Percentiles rank a stretch among this genome's conserved stretches.
Evolutionary conservation across 78 protist genomes (phyloP).

Genomic region (Mantamonas sphyraenae): DNA sequence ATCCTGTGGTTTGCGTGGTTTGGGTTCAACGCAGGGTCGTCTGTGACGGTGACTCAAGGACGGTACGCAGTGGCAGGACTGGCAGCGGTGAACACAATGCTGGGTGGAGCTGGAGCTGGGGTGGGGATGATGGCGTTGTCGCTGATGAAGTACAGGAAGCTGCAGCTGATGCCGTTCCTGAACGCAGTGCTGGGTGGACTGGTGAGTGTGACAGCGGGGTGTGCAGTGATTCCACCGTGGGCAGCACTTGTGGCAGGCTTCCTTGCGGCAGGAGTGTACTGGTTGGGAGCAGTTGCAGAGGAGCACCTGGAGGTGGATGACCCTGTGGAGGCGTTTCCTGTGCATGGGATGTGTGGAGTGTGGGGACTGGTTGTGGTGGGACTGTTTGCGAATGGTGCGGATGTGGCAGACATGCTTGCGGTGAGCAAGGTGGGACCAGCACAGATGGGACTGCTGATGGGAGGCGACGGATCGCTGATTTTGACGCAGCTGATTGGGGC

Average conservation of each 20-base stretch:
- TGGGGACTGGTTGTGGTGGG: no score
- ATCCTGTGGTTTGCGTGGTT: constrained; percentile 76
- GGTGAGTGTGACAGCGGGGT: constrained; percentile 54
- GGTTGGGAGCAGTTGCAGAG: no score
- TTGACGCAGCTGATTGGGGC: no score
- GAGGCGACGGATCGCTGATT: no score
- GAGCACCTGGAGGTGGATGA: no score
- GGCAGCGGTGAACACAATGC: constrained; percentile 44
- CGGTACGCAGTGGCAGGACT: constrained; percentile 25
- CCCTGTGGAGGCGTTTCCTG: constrained; percentile 62
- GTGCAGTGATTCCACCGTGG: constrained; percentile 56
- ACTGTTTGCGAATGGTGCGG: no score
- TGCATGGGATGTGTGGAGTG: constrained; percentile 63
- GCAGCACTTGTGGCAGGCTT: constrained; percentile 63
- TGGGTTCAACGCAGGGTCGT: constrained; percentile 72
- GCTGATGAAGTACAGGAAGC: constrained; percentile 5
- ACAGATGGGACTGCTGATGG: no score
- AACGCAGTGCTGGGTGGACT: constrained; percentile 71
- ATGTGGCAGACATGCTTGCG: no score
- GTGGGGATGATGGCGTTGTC: constrained; percentile 20
- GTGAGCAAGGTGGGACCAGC: no score
- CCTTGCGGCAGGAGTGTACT: constrained; percentile 29
- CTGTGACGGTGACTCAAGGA: constrained; percentile 31
- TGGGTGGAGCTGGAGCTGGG: constrained; percentile 47
- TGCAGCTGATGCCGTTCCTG: constrained; percentile 10